Evolutionary conservation across 768 basidiomycete genomes (phyloP), one percentile per base, ranked within the genome.

Genomic region (Lanmaoa rubissima): DNA sequence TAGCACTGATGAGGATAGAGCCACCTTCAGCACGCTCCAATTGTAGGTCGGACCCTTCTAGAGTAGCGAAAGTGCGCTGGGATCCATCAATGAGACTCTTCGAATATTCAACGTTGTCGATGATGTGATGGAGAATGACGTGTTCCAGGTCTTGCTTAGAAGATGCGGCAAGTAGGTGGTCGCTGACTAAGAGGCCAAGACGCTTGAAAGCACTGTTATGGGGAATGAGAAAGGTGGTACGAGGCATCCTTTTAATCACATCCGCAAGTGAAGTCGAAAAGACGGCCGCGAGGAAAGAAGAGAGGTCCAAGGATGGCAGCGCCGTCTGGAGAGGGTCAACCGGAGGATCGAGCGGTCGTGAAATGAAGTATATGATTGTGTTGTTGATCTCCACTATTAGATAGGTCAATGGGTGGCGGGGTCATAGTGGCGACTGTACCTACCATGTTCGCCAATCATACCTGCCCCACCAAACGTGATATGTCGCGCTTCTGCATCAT

Each of bases 191-290:
- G 51, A 79, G 65, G 6, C 97, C 97, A 7, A 98, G 81, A 9
- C 86, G 82, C 59, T 85, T 82, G 76, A 97, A 99, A 0, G 94
- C 97, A n/a, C 75, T 69, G 66, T 99, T 99, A 44, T 82, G 85
- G 10, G 97, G 97, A 35, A 97, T 85, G 40, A 99, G 81, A 55
- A 94, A 81, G 3, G 94, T 88, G 1, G 88, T 87, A 9, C 82
- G 83, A 5, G 90, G 87, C 24, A 81, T 81, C 21, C 66, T 77
- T 66, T 83, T 79, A 55, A 93, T 74, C 21, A 74, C 78, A 34
- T 90, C 85, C 10, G 92, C 90, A 47, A 98, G 81, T 12, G 83
- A 83, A 12, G 93, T 88, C 2, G 96, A 92, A 70, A 93, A 94
- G 28, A 94, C 77, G 8, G 93, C 87, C 0, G 94, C 94, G 47